Base-by-base conservation (phyloP, 2,329 filamentous ascomycete genomes). In the Apiospora aurea region DNA sequence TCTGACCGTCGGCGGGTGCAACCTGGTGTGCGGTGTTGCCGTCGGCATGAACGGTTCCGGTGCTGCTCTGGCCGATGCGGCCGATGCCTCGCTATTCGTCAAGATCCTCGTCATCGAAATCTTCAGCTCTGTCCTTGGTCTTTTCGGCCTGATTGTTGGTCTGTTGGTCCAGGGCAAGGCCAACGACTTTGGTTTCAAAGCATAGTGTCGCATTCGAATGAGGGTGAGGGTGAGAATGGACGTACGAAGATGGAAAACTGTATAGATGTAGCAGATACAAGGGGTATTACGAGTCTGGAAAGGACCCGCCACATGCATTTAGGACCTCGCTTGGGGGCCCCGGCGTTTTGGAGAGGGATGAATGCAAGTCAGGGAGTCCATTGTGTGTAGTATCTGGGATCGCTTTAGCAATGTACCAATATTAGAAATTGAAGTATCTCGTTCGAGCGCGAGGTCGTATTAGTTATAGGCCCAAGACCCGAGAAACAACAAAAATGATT, bases 41-140 rank as follows among this genome's bases (percentile, higher is more conserved):
- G 97, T 99, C 71, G 96, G 96, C 74, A 98, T 99, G 86, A 99
- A 99, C 81, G 96, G 97, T 77, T 97, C 94, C 83, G 96, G 96
- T 83, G 96, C 96, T 76, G 97, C 97, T 68, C 85, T 99, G 77
- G 96, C 96, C 41, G 97, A 99, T 88, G 96, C 97, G 74, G 94
- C 96, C 21, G 96, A 99, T 81, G 89, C 94, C 57, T 92, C 90
- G 74, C 87, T 99, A 94, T 99, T 99, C 84, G 96, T 99, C 84
- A 98, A 97, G 86, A 97, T 99, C 77, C 91, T 99, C 70, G 96
- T 99, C 77, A 97, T 99, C 79, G 97, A 99, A 84, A 99, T 99
- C 82, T 99, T 99, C 87, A 98, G 95, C 82, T 98, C 96, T 53
- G 96, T 99, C 68, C 88, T 99, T 14, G 96, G 97, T 75, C 90